Evolutionary conservation across 352 stramenopile species (phyloP).

Genomic region (Blastocystis sp.): DNA sequence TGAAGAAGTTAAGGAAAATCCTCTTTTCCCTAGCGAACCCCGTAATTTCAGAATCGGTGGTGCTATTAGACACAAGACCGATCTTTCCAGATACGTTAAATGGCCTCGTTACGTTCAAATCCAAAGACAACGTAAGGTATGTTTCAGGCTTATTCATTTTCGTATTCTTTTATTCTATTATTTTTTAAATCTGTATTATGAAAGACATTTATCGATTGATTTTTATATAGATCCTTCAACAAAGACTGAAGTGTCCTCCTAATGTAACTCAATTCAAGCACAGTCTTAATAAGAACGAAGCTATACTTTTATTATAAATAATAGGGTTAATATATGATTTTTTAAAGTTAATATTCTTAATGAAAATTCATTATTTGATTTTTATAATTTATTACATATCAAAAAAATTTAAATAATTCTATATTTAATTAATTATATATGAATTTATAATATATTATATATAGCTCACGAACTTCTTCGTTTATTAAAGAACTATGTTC

Average conservation of each 20-base stretch:
- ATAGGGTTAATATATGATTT: too few relatives aligned
- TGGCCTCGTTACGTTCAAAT: conserved; percentile 94
- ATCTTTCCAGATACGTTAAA: conserved; percentile 90
- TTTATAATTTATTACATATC: too few relatives aligned
- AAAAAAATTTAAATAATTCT: neutral
- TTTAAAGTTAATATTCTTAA: too few relatives aligned
- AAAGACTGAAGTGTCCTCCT: conserved; percentile 92
- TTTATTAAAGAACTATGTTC: conserved; percentile 92
- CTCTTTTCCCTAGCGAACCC: conserved; percentile 72
- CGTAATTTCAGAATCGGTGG: conserved; percentile 82
- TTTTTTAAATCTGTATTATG: conserved; percentile 1
- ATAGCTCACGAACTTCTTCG: conserved; percentile 82
- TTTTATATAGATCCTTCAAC: conserved; percentile 86
- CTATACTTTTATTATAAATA: too few relatives aligned
- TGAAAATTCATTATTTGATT: too few relatives aligned
- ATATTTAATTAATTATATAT: too few relatives aligned
- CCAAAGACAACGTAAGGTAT: conserved; percentile 88
- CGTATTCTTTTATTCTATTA: conserved; percentile 1
- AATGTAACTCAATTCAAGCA: conserved; percentile 96
- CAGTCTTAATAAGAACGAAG: conserved; percentile 88
- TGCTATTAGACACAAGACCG: conserved; percentile 66
- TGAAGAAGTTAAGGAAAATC: conserved; percentile 64
- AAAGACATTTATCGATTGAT: neutral
- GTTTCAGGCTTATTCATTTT: neutral
- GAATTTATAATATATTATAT: too few relatives aligned